Evolutionary conservation across 208 protist genomes (phyloP), one percentile per base, ranked within the genome.

Genomic region (Acanthamoeba royreba): DNA sequence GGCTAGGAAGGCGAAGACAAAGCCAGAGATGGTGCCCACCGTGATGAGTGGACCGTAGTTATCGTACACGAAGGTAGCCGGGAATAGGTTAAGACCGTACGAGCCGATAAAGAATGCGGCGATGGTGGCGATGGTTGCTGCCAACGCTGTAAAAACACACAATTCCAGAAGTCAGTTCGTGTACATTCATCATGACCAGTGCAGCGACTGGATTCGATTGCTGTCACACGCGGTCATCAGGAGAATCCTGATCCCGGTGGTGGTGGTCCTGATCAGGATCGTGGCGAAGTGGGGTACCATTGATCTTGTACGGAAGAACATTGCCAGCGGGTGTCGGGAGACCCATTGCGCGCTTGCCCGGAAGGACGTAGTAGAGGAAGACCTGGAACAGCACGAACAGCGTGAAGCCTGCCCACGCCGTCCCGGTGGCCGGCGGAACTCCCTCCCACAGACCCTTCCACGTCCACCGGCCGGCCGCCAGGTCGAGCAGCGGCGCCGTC

Each of bases 31-130:
- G 72, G 94, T 94, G 58, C 89, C 53, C 33, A 89, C 77, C 2
- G 93, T 81, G 7, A 95, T 25, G 38, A 97, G 93, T 43, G 46
- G 58, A 7, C 40, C 81, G 28, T 83, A 96, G 42, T 95, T 8
- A 61, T 97, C 94, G 91, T 95, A 94, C 15, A 96, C 28, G 47
- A 95, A 72, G 33, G 92, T 55, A 40, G 86, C 86, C 31, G 86
- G 86, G 55, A 92, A 92, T 11, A 55, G 66, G 35, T 42, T 92
- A 35, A 92, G 66, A 33, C 86, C 55, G 55, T 94, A 94, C 46
- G 74, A 87, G 42, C 38, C 58, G 13, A 94, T 4, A 25, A 92
- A 93, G 93, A 94, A 93, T 22, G 93, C 45, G 19, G 19, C 85
- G 0, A 77, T 74, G 38, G 93, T 88, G 19, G 88, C 63, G 22